phyloP scores from a whole-genome alignment of 495 filamentous ascomycete species.

The Neurospora cerealis region DNA sequence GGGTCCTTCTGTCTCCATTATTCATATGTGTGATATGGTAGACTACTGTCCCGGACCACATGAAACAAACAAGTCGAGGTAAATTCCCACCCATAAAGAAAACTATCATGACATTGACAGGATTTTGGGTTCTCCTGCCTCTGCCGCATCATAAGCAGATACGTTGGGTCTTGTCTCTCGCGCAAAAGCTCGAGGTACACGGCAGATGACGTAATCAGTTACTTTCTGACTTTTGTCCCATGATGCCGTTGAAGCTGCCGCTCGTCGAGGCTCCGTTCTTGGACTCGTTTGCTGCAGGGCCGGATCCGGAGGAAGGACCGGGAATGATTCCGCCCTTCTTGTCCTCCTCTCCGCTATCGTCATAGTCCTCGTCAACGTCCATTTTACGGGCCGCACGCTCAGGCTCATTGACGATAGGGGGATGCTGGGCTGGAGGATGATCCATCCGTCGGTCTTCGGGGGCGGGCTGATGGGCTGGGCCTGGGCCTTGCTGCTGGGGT shows the following conservation, averaged over 20 bases:
- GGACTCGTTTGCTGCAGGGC: slow-evolving; percentile 23
- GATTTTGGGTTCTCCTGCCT: background rate
- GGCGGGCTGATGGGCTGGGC: slow-evolving; percentile 28
- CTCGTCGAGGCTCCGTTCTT: slow-evolving; percentile 37
- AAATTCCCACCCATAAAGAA: background rate
- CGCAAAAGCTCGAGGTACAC: background rate
- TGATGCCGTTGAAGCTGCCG: slow-evolving; percentile 35
- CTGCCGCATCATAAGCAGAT: background rate
- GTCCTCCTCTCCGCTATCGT: slow-evolving; percentile 86
- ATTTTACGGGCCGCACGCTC: slow-evolving; percentile 89
- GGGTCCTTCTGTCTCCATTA: background rate
- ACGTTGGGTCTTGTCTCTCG: background rate
- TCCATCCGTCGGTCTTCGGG: slow-evolving; percentile 39
- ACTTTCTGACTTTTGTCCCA: slow-evolving; percentile 33
- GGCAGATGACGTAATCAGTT: slow-evolving; percentile 6
- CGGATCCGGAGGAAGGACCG: slow-evolving; percentile 17
- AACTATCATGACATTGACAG: background rate
- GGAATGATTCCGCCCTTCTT: slow-evolving; percentile 41
- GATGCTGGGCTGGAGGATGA: slow-evolving; percentile 36
- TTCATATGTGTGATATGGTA: background rate
- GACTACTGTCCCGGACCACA: background rate
- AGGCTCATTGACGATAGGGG: slow-evolving; percentile 42
- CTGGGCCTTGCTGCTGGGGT: slow-evolving; percentile 33
- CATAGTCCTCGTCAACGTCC: slow-evolving; percentile 93
- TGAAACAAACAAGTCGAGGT: background rate